Evolutionary conservation across 176 grass and related monocot species (phyloP).

Genomic region (Oryza longistaminata): DNA sequence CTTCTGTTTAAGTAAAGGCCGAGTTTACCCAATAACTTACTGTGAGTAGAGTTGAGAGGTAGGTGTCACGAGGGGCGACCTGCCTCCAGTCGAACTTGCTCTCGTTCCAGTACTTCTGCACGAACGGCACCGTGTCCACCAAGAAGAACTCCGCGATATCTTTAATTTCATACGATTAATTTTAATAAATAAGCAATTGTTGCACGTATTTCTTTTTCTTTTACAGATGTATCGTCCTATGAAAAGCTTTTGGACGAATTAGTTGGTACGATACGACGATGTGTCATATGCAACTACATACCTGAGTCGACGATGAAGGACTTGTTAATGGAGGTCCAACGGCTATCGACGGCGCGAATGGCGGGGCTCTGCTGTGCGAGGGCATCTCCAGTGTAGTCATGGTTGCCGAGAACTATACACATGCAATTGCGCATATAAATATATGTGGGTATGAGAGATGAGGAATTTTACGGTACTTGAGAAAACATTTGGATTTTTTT

Average conservation of each 20-base stretch:
- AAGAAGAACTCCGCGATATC: conserved; percentile 74
- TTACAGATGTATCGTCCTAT: fast-evolving
- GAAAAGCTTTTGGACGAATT: background rate
- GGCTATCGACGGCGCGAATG: conserved; percentile 39
- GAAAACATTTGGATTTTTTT: no score
- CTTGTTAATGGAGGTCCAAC: conserved; percentile 39
- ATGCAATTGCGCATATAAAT: no score
- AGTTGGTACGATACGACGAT: background rate
- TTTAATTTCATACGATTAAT: background rate
- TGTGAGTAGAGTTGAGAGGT: conserved; percentile 52
- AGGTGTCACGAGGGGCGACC: conserved; percentile 72
- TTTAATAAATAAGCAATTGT: background rate
- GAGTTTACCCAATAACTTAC: conserved; percentile 12
- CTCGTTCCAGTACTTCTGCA: conserved; percentile 75
- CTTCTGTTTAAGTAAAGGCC: no score
- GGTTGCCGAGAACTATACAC: conserved; percentile 43
- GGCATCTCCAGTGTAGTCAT: conserved; percentile 45
- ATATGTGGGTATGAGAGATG: no score
- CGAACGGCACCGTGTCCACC: conserved; percentile 74
- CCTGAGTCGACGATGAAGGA: conserved; percentile 51
- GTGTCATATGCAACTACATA: background rate
- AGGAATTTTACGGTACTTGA: no score
- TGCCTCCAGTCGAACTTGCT: conserved; percentile 85
- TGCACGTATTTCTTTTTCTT: background rate
- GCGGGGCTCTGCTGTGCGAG: conserved; percentile 44